Base-by-base conservation (phyloP, 169 alveolate genomes). In the Plasmodium inui region DNA sequence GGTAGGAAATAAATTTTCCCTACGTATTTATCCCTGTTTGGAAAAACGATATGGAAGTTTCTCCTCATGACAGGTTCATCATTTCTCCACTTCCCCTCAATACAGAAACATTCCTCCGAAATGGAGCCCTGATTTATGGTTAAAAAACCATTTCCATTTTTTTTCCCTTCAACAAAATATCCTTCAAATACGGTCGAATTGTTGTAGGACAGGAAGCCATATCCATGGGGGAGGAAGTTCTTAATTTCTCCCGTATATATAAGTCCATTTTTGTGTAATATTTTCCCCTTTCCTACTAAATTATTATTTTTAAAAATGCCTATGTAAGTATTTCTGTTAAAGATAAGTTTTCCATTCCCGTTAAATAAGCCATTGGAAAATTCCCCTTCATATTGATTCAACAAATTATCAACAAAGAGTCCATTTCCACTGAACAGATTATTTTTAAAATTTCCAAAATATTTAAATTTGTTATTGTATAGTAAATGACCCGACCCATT, bases 301-400 rank as follows among this genome's bases (percentile, higher is more conserved):
- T 88, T 80, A 79, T 79, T 88, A 88, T 88, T 67, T 88, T 88
- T 79, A 88, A 79, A 88, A 37, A 88, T 88, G 26, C 94, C 94
- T 14, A 88, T 88, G 67, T 88, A 88, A 10, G 94, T 88, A 37
- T 88, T 88, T 55, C 32, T 79, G 53, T 88, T 88, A 88, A 57
- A 88, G 41, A 88, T 79, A 88, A 88, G 94, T 46, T 88, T 88
- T 44, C 94, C 94, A 88, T 88, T 88, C n/a, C 94, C 94, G 44
- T 88, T 88, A 79, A 88, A 88, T 78, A 26, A 78, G 7, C 94
- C 94, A 79, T 88, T 88, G 34, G 46, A 57, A 88, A 88, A 88
- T 78, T 88, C 94, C 4, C 94, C 94, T 67, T 88, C 94, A 88
- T 88, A 88, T 53, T 88, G 94, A 73, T 88, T 88, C 79, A 88